phyloP scores from a whole-genome alignment of 169 alveolate species.

The Plasmodium cynomolgi region DNA sequence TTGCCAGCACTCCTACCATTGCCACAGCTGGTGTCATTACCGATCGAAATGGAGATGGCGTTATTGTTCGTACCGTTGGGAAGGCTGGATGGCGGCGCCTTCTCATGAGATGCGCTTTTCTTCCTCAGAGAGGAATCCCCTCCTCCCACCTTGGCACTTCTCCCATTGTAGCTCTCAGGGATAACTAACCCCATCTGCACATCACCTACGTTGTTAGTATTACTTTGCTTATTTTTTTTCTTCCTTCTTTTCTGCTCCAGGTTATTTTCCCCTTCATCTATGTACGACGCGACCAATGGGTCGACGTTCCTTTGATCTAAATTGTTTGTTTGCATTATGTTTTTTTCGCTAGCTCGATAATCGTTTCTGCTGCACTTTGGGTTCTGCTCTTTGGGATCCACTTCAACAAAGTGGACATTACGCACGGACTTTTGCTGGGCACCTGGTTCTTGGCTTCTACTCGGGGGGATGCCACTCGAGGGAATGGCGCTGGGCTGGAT shows the following conservation, averaged over 20 bases:
- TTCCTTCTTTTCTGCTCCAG: background rate
- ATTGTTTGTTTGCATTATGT: background rate
- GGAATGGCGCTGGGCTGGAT: background rate
- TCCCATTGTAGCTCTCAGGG: background rate
- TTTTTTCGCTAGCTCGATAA: background rate
- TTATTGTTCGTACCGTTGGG: background rate
- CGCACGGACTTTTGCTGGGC: background rate
- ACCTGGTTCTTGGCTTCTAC: background rate
- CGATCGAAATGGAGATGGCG: background rate
- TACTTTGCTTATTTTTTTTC: background rate
- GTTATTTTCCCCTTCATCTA: background rate
- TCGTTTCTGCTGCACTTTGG: background rate
- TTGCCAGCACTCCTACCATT: background rate
- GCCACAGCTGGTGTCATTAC: background rate
- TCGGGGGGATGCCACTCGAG: background rate
- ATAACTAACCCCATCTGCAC: background rate
- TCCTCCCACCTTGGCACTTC: background rate
- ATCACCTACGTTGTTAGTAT: background rate
- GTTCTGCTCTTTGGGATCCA: background rate
- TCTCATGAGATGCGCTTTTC: background rate
- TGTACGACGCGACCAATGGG: background rate
- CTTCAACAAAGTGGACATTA: background rate
- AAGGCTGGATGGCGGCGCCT: background rate
- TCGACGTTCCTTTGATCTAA: background rate
- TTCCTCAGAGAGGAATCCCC: background rate